Percentiles rank a stretch among this genome's conserved stretches.
Evolutionary conservation across 1,284 basidiomycete species (phyloP).

Genomic region (Limonomyces culmigenus): DNA sequence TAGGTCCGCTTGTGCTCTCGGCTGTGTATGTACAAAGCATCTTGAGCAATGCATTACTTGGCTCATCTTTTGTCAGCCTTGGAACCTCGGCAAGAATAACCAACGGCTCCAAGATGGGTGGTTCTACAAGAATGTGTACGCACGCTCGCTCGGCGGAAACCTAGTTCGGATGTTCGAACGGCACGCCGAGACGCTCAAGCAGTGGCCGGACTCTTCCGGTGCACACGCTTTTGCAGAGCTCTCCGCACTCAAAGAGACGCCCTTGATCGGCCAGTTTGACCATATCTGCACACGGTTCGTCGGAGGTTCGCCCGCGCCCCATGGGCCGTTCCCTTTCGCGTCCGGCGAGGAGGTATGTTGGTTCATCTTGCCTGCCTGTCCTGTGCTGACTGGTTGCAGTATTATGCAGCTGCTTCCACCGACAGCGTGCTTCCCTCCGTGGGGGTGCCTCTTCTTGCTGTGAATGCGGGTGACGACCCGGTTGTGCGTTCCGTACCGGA

Average conservation of each 20-base stretch:
- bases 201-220: slow-evolving; percentile 24
- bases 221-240: slow-evolving; percentile 28
- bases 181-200: slow-evolving; percentile 34
- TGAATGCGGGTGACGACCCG: slow-evolving; percentile 89
- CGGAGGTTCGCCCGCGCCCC: slow-evolving; percentile 54
- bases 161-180: slow-evolving; percentile 48
- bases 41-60: neutral
- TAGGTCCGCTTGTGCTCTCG: slow-evolving; percentile 60
- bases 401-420: slow-evolving; percentile 63
- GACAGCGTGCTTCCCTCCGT: slow-evolving; percentile 38
- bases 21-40: slow-evolving; percentile 38
- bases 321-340: slow-evolving; percentile 55
- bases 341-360: slow-evolving; percentile 32
- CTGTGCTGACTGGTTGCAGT: slow-evolving; percentile 18
- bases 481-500: slow-evolving; percentile 55
- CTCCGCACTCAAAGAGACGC: slow-evolving; percentile 28
- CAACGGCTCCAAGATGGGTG: slow-evolving; percentile 45
- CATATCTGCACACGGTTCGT: slow-evolving; percentile 50
- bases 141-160: slow-evolving; percentile 71
- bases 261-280: slow-evolving; percentile 38
- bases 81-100: slow-evolving; percentile 53
- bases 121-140: slow-evolving; percentile 61
- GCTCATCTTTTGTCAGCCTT: slow-evolving; percentile 34
- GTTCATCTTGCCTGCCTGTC: neutral
- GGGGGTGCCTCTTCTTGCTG: slow-evolving; percentile 58